A percentile compares a stretch with the other conserved stretches of the same genome.
phyloP scores from a whole-genome alignment of 2,329 filamentous ascomycete species.

The Sordariomycetes sp. region DNA sequence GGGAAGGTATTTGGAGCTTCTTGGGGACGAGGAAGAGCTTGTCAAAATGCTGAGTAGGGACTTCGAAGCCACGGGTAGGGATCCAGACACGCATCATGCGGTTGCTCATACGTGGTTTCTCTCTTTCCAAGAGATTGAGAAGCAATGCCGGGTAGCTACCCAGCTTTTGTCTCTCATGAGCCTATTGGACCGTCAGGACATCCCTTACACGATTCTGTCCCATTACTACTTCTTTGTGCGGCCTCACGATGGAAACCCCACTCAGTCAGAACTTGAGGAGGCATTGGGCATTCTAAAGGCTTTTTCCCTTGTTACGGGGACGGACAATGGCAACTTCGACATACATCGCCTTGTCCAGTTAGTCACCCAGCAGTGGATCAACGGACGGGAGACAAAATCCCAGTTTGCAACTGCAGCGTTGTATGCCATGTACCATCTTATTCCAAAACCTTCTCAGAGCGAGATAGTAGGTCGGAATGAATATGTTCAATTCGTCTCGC shows the following conservation, averaged over 20 bases:
- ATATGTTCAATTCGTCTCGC: constrained; percentile 14
- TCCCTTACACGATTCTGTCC: constrained; percentile 15
- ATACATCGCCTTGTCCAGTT: constrained; percentile 26
- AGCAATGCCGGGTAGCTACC: constrained; percentile 11
- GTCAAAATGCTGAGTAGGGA: constrained; percentile 3
- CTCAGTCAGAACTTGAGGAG: constrained; percentile 4
- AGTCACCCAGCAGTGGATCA: constrained; percentile 18
- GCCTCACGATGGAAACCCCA: too few species aligned
- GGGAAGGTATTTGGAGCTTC: constrained; percentile 16
- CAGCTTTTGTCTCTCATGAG: constrained; percentile 22
- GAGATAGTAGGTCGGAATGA: constrained; percentile 5
- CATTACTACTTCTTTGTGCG: too few species aligned
- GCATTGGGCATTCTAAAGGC: constrained; percentile 17
- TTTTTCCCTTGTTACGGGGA: constrained; percentile 17
- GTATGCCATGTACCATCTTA: constrained; percentile 7
- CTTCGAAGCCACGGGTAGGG: neutral
- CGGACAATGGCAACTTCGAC: constrained; percentile 8
- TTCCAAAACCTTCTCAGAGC: constrained; percentile 13
- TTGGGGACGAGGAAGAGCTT: constrained; percentile 9
- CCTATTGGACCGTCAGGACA: constrained; percentile 17
- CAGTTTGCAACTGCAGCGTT: constrained; percentile 13
- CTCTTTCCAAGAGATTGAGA: constrained; percentile 2
- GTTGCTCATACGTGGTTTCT: constrained; percentile 2
- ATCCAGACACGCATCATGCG: neutral
- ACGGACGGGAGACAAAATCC: neutral